A percentile compares a stretch with the other conserved stretches of the same genome.
phyloP scores from a whole-genome alignment of 1,284 basidiomycete genomes.

The Trametes sp. region DNA sequence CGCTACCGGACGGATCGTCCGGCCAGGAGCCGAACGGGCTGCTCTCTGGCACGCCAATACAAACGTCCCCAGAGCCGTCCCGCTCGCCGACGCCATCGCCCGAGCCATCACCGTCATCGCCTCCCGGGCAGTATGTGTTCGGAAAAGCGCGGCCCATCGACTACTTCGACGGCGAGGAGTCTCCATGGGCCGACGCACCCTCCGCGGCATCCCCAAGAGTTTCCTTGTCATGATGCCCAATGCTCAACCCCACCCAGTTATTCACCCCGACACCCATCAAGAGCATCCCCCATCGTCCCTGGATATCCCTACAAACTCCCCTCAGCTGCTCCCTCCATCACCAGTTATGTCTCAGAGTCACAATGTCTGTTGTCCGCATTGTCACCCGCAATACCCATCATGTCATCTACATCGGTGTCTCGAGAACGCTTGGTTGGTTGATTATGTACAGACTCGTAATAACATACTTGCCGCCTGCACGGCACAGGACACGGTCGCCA shows the following conservation, averaged over 20 bases:
- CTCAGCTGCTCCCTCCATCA: not conserved
- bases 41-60: not conserved
- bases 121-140: conserved; percentile 33
- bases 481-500: conserved; percentile 6
- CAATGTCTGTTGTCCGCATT: conserved; percentile 3
- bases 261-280: not conserved
- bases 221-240: conserved; percentile 1
- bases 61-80: conserved; percentile 13
- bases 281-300: not conserved
- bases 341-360: not conserved
- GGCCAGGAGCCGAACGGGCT: not conserved
- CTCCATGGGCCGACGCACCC: conserved; percentile 42
- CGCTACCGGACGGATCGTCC: not conserved
- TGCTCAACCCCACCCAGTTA: not conserved
- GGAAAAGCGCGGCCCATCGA: conserved; percentile 28
- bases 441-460: conserved; percentile 35
- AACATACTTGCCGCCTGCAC: conserved; percentile 31
- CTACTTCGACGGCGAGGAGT: conserved; percentile 39
- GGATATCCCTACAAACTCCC: conserved; percentile 2
- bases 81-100: conserved; percentile 24
- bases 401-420: conserved; percentile 18
- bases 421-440: conserved; percentile 22
- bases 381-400: conserved; percentile 12
- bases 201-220: conserved; percentile 22
- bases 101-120: conserved; percentile 32